These are phyloP conservation scores for Gossypium thurberi DNA, from an alignment of 345 rosid species.

Conservation along the genomic window DNA sequence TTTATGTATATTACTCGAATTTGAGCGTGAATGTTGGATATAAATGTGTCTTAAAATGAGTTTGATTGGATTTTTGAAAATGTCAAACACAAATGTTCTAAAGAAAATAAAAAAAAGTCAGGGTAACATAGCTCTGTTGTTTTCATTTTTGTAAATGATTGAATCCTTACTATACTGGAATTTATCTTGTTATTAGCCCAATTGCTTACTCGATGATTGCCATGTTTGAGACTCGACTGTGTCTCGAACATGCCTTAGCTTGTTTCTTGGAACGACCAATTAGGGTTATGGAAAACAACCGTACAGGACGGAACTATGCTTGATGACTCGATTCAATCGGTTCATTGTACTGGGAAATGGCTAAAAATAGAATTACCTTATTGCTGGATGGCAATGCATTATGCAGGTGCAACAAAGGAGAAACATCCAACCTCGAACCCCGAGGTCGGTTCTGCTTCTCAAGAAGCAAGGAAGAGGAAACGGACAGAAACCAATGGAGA, in stretches of 20 bases:
- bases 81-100: too few relatives aligned
- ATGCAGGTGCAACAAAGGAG: slow-evolving; percentile 48
- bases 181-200: not conserved
- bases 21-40: not conserved
- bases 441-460: slow-evolving; percentile 53
- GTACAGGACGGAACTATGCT: not conserved
- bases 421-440: slow-evolving; percentile 35
- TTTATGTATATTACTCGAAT: not conserved
- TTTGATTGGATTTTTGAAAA: not conserved
- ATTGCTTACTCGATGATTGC: not conserved
- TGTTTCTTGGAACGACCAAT: not conserved
- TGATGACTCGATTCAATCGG: not conserved
- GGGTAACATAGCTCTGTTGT: too few relatives aligned
- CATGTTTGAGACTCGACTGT: not conserved
- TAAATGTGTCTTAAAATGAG: not conserved
- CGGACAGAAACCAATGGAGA: slow-evolving; percentile 33
- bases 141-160: too few relatives aligned
- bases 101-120: too few relatives aligned
- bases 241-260: not conserved
- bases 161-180: not conserved
- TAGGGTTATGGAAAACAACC: not conserved
- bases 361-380: not conserved
- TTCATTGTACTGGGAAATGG: not conserved
- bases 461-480: slow-evolving; percentile 68
- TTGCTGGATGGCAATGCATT: not conserved